These are phyloP conservation scores for Vitis hybrid DNA, from an alignment of 177 flowering plant genomes.

Conservation along the genomic window DNA sequence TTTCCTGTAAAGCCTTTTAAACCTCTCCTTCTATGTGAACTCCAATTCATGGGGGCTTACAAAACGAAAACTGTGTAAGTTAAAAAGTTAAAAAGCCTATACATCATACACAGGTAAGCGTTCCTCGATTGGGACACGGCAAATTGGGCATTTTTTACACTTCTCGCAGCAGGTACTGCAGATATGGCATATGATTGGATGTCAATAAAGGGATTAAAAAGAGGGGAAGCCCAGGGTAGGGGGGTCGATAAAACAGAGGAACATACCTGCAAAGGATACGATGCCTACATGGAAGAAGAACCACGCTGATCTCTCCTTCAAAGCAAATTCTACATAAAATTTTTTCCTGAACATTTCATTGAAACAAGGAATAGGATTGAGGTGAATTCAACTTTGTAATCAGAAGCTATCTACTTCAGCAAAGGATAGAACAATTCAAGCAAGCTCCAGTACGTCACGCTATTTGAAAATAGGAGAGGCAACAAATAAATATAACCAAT, in stretches of 20 bases:
- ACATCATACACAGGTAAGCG: slow-evolving; percentile 88
- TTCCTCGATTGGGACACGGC: slow-evolving; percentile 74
- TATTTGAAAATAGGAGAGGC: too few species aligned
- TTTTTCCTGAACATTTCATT: slow-evolving; percentile 58
- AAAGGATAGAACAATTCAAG: too few species aligned
- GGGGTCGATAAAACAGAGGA: background rate
- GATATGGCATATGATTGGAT: too few species aligned
- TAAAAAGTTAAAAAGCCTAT: slow-evolving; percentile 25
- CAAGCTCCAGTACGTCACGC: too few species aligned
- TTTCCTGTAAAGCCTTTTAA: background rate
- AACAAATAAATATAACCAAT: too few species aligned
- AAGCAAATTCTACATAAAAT: slow-evolving; percentile 87
- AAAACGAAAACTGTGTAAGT: slow-evolving; percentile 2
- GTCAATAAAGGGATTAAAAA: background rate
- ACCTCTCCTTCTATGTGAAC: slow-evolving; percentile 6
- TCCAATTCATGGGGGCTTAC: background rate
- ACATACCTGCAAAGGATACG: slow-evolving; percentile 85
- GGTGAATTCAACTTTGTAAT: too few species aligned
- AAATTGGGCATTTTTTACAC: slow-evolving; percentile 85
- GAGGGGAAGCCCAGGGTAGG: background rate
- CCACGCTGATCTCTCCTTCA: slow-evolving; percentile 68
- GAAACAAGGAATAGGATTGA: background rate
- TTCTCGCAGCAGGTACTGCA: slow-evolving; percentile 78
- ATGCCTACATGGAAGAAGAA: slow-evolving; percentile 91
- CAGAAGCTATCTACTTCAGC: too few species aligned